These are phyloP conservation scores for Blumeria graminis DNA, from an alignment of 2,329 filamentous ascomycete genomes.

Conservation along the genomic window DNA sequence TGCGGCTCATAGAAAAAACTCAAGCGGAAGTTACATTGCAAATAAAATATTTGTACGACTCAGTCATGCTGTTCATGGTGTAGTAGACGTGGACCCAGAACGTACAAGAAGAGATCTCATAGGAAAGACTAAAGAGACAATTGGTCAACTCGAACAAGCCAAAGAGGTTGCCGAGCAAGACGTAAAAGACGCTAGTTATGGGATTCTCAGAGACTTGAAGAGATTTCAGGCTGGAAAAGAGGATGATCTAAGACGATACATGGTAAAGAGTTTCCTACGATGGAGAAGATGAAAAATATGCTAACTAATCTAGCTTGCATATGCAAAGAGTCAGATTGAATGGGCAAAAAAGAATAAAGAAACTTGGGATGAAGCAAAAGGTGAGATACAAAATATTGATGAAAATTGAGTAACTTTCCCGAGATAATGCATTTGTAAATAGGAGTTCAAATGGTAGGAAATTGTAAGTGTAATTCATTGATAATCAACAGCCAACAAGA, in stretches of 20 bases:
- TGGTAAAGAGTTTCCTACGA: conserved; percentile 33
- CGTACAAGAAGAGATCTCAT: conserved; percentile 79
- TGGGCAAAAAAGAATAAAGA: conserved; percentile 52
- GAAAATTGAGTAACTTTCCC: conserved; percentile 11
- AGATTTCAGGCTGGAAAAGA: conserved; percentile 92
- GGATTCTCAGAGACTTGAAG: conserved; percentile 71
- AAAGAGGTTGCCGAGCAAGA: conserved; percentile 72
- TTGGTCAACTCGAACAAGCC: conserved; percentile 72
- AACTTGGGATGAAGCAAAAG: conserved; percentile 48
- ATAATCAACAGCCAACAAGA: too few species aligned
- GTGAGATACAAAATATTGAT: conserved; percentile 45
- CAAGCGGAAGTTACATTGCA: conserved; percentile 76
- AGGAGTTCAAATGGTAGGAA: too few species aligned
- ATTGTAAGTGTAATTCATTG: too few species aligned
- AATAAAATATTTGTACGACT: conserved; percentile 87
- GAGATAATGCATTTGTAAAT: too few species aligned
- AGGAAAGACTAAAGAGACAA: conserved; percentile 77
- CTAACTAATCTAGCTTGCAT: conserved; percentile 31
- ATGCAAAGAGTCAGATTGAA: conserved; percentile 47
- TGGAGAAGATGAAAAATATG: not conserved
- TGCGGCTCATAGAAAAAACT: conserved; percentile 48
- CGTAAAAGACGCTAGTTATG: conserved; percentile 75
- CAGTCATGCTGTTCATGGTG: conserved; percentile 84
- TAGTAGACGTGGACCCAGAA: conserved; percentile 90
- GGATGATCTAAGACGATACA: conserved; percentile 76